Base-by-base conservation (phyloP, 768 basidiomycete species). In the Russula foetens region DNA sequence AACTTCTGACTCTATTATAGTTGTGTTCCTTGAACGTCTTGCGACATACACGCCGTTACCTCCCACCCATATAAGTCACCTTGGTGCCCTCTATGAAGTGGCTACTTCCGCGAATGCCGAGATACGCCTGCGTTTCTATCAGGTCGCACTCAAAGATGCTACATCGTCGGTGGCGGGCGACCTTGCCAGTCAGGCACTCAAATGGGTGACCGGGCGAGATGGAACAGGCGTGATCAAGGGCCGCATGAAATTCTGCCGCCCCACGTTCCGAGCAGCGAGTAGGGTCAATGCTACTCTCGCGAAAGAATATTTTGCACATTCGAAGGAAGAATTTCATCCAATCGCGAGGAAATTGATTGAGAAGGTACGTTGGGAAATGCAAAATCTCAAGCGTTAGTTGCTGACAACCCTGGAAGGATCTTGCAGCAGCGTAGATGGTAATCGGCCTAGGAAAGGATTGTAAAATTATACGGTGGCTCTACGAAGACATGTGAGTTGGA, bases 171-270 rank as follows among this genome's bases (percentile, higher is more conserved):
- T 76, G 1, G 84, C 86, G 3, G 70, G 72, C 41, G 68, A 69
- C n/a, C 82, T 81, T 63, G 84, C 82, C 8, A 59, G 60, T 0
- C 74, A 79, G 23, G 88, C 85, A 0, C 80, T 76, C 0, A 75
- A 79, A 28, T 91, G 90, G 89, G 81, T 90, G 23, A 79, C 84
- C 15, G 89, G 85, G 2, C 73, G 66, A 19, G 72, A 84, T 64
- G 83, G 76, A 26, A 78, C 77, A 26, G 84, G 81, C 0, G 73
- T 81, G 28, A 74, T 92, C 58, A 86, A 88, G 67, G 90, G 90
- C 12, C 77, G 90, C 35, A 91, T 91, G 89, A 91, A 92, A 69
- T 90, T 90, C 74, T 91, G 90, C 71, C 73, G 90, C 49, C 85
- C 87, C 0, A 73, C 82, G 6, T 84, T 91, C 68, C 73, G 81